These are phyloP conservation scores for Pseudocercospora musae DNA, from an alignment of 2,329 filamentous ascomycete genomes.

Conservation along the genomic window DNA sequence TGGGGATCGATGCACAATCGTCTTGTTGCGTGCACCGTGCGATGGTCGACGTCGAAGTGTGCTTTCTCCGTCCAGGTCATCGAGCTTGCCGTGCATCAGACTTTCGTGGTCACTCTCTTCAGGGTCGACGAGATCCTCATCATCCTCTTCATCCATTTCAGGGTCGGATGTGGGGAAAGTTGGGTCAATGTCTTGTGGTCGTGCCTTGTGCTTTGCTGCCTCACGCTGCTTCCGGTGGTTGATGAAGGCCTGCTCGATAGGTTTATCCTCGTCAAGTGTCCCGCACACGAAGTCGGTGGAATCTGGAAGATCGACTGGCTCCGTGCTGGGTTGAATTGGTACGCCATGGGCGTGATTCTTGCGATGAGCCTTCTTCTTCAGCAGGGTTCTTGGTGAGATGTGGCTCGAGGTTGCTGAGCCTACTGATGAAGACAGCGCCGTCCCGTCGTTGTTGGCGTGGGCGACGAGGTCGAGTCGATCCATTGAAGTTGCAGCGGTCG, in stretches of 20 bases:
- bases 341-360: conserved; percentile 39
- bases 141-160: conserved; percentile 75
- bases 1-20: conserved; percentile 33
- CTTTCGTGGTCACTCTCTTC: conserved; percentile 61
- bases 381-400: conserved; percentile 12
- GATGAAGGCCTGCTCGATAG: conserved; percentile 89
- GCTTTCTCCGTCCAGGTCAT: conserved; percentile 35
- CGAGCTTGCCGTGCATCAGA: conserved; percentile 61
- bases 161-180: conserved; percentile 94
- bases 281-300: conserved; percentile 99
- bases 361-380: conserved; percentile 15
- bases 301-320: conserved; percentile 75
- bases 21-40: conserved; percentile 13
- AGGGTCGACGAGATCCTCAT: conserved; percentile 56
- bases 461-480: conserved; percentile 49
- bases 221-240: conserved; percentile 78
- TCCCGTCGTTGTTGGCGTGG: conserved; percentile 45
- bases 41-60: conserved; percentile 40
- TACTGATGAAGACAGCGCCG: conserved; percentile 53
- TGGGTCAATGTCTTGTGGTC: conserved; percentile 96
- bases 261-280: conserved; percentile 90
- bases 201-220: conserved; percentile 72
- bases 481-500: conserved; percentile 53
- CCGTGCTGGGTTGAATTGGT: conserved; percentile 23
- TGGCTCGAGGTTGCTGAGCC: conserved; percentile 46